Evolutionary conservation across 2,329 filamentous ascomycete genomes (phyloP).

Genomic region (Phialocephala subalpina): DNA sequence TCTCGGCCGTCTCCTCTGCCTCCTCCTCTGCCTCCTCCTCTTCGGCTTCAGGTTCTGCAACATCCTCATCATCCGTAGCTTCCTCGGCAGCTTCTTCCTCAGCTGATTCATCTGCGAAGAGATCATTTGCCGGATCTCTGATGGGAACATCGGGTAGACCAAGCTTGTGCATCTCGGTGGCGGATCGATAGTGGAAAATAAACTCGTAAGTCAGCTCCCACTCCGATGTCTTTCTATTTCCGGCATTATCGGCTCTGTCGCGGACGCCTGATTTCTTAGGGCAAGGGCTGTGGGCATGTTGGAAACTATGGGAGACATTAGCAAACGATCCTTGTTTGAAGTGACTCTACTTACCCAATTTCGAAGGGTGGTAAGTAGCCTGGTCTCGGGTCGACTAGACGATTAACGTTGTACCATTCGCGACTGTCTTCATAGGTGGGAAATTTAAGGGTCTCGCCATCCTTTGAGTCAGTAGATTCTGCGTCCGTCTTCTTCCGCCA

Average conservation of each 20-base stretch:
- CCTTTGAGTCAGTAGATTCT: background rate
- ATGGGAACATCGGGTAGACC: background rate
- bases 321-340: background rate
- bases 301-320: background rate
- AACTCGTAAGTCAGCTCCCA: constrained; percentile 4
- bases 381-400: background rate
- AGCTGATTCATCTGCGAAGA: background rate
- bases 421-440: constrained; percentile 30
- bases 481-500: constrained; percentile 21
- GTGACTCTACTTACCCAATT: constrained; percentile 27
- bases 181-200: background rate
- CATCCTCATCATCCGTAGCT: background rate
- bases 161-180: constrained; percentile 5
- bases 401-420: constrained; percentile 27
- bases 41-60: background rate
- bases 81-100: background rate
- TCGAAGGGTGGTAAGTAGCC: constrained; percentile 31
- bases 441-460: background rate
- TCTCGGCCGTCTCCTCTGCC: background rate
- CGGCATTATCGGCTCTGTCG: background rate
- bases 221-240: background rate
- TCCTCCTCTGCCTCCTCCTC: background rate
- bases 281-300: background rate
- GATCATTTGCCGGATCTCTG: background rate
- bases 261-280: background rate